Base-by-base conservation (phyloP, 2,329 filamentous ascomycete genomes). In the Phialophora expanda region DNA sequence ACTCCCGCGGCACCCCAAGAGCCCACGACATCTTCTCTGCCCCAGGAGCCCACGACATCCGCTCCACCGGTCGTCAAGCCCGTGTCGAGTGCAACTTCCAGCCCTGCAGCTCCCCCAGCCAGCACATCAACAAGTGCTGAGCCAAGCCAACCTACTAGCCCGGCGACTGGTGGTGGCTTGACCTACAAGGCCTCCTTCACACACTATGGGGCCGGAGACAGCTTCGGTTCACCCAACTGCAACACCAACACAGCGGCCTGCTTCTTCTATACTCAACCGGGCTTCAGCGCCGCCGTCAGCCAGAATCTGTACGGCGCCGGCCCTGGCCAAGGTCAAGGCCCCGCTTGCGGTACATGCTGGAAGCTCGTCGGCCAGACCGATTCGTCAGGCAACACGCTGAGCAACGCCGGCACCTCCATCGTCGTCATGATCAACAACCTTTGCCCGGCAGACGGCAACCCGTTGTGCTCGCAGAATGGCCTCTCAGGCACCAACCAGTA, bases 401-500 rank as follows among this genome's bases (percentile, higher is more conserved):
- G 59, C 64, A 72, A 72, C 56, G 69, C 73, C 3, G 75, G 75
- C 60, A 78, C 74, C 61, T 73, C 68, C 65, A 75, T 79, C 61
- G 77, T 78, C 4, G 76, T 80, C 26, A 75, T 77, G 68, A 73
- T 80, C 57, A 78, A 78, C 64, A 80, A 80, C 66, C 71, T 80
- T 2, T 80, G 79, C 63, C 78, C 78, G 8, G 74, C 73, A 0
- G 32, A 70, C 2, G 76, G 76, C 2, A 81, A 81, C 62, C 73
- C 76, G 24, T 70, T 79, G 14, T 80, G 78, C 67, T 60, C 76
- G 4, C 76, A 78, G 72, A 71, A 69, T 11, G 72, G 72, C 3
- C 69, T 78, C 0, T 61, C 62, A 11, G 74, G 72, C 3, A 75
- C 75, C 2, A 79, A 79, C 67, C 75, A 74, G 62, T 78, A 78